Conservation (phyloP, 1,284 basidiomycete genomes). For the Sanghuangporus sanghuang region DNA sequence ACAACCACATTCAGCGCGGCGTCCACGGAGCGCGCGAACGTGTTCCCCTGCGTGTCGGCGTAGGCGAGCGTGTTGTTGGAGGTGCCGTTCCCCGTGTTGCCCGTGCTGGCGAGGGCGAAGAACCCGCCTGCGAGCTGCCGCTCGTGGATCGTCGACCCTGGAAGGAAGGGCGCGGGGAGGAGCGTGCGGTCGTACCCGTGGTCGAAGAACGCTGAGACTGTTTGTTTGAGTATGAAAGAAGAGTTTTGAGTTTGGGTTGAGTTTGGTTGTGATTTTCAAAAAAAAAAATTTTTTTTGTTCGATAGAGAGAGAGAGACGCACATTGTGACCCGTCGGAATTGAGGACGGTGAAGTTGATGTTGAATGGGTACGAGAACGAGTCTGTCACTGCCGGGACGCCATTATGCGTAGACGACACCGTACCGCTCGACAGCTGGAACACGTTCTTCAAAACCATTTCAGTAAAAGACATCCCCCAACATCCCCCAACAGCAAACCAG, state of each 20-base stretch:
- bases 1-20: slow-evolving; percentile 58
- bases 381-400: slow-evolving; percentile 49
- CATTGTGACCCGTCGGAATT: slow-evolving; percentile 43
- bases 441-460: slow-evolving; percentile 41
- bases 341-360: slow-evolving; percentile 50
- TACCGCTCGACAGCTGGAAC: slow-evolving; percentile 54
- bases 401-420: slow-evolving; percentile 55
- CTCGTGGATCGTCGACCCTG: slow-evolving; percentile 51
- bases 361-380: slow-evolving; percentile 58
- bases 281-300: no score
- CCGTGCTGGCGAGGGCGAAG: slow-evolving; percentile 40
- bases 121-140: slow-evolving; percentile 55
- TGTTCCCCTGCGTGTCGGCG: slow-evolving; percentile 52
- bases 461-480: no score
- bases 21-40: slow-evolving; percentile 55
- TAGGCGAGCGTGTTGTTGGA: slow-evolving; percentile 66
- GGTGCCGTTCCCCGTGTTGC: slow-evolving; percentile 62
- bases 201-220: slow-evolving; percentile 54
- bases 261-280: no score
- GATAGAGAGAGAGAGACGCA: slow-evolving; percentile 29
- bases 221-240: neutral
- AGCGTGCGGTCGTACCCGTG: slow-evolving; percentile 62
- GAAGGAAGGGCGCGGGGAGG: slow-evolving; percentile 52
- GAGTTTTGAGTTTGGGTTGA: no score
- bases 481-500: slow-evolving; percentile 6